These are phyloP conservation scores for Fraxinus anomala DNA, from an alignment of 257 asterid species.

Conservation along the genomic window DNA sequence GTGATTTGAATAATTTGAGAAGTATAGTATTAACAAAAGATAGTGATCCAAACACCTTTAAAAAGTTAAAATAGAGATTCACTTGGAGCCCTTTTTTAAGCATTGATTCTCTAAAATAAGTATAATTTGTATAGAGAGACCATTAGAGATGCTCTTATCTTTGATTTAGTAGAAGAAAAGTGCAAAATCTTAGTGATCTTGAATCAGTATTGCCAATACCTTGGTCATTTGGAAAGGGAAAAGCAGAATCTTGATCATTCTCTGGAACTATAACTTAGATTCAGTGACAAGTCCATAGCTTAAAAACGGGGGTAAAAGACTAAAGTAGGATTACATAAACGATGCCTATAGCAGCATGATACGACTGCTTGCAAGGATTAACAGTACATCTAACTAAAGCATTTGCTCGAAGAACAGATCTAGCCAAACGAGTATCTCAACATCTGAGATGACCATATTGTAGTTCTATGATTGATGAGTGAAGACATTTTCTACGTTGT, in stretches of 20 bases:
- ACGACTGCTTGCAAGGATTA: background rate
- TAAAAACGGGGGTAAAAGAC: background rate
- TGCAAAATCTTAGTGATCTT: background rate
- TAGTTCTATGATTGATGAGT: background rate
- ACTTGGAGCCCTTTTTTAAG: no score
- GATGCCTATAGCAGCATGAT: background rate
- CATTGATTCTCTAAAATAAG: no score
- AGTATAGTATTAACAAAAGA: no score
- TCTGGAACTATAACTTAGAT: background rate
- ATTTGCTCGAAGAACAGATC: background rate
- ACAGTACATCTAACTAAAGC: background rate
- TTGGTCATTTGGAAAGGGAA: background rate
- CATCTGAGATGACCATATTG: background rate
- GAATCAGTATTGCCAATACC: background rate
- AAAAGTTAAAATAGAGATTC: no score
- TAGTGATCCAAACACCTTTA: no score
- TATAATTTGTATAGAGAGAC: no score
- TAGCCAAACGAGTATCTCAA: background rate
- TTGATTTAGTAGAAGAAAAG: no score
- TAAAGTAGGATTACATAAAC: background rate
- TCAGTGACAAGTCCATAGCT: background rate
- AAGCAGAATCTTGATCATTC: background rate
- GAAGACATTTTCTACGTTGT: conserved; percentile 45
- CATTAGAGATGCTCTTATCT: no score
- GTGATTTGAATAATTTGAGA: no score